Percentiles rank a stretch among this genome's conserved stretches.
Evolutionary conservation across 176 grass and related monocot species (phyloP).

Genomic region (Triticum turgidum): DNA sequence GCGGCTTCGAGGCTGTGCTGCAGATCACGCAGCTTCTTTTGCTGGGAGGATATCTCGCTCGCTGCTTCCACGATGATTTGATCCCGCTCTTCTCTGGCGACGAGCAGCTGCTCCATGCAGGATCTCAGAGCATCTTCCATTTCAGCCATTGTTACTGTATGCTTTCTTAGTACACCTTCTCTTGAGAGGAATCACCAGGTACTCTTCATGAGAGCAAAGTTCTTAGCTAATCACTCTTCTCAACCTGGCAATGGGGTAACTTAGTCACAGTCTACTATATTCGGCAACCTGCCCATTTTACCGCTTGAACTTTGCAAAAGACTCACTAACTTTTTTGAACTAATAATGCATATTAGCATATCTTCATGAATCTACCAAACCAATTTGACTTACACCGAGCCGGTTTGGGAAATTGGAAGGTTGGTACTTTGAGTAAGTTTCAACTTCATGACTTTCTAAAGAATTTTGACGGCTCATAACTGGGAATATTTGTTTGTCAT

Average conservation of each 20-base stretch:
- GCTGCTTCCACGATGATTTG: constrained; percentile 55
- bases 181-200: constrained; percentile 5
- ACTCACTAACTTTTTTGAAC: too few relatives aligned
- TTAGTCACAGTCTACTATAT: neutral
- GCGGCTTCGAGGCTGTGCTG: constrained; percentile 49
- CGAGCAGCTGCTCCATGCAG: constrained; percentile 57
- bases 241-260: neutral
- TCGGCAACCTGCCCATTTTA: neutral
- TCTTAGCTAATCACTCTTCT: neutral
- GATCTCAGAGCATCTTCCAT: constrained; percentile 49
- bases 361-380: too few relatives aligned
- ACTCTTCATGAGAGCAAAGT: constrained; percentile 17
- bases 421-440: too few relatives aligned
- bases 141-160: constrained; percentile 35
- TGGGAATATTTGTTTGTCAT: too few relatives aligned
- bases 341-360: too few relatives aligned
- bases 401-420: too few relatives aligned
- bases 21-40: constrained; percentile 41
- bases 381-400: too few relatives aligned
- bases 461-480: neutral
- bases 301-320: neutral
- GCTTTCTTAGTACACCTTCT: constrained; percentile 23
- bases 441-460: neutral
- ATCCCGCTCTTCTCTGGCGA: constrained; percentile 64
- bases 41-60: constrained; percentile 57